Base-by-base conservation (phyloP, 805 yeast genomes). In the Zygotorulaspora chibaensis region DNA sequence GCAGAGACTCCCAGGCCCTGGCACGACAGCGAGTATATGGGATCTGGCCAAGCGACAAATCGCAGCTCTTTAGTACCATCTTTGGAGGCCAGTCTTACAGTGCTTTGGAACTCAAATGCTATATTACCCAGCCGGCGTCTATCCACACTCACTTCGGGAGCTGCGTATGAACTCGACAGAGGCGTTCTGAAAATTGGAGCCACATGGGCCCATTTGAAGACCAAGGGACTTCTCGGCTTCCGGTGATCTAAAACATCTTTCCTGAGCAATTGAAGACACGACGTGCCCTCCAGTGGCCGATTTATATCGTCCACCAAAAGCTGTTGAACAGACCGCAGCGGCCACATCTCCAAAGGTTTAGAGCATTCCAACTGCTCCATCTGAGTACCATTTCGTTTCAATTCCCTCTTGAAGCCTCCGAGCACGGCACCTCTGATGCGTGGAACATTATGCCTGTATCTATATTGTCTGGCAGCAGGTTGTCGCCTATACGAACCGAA, bases 1-100 rank as follows among this genome's bases (percentile, higher is more conserved):
- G 43, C 17, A 11, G 48, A 18, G 1, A 58, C 52, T 5, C 61
- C 66, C 7, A 62, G 35, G 3, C 62, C 66, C 29, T 56, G 47
- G 41, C 65, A 59, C 6, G 46, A 48, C 11, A 46, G 30, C 6
- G 62, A 51, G 31, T 47, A 52, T 3, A 46, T 27, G 6, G 47
- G 42, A 16, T 54, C 46, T 1, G 63, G 61, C 63, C 63, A 59
- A 25, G 46, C 11, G 2, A 57, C 45, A 15, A 40, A 37, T 6
- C 31, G 17, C 7, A 49, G 20, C 17, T 25, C 35, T 18, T 34
- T 37, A 20, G 16, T 8, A 13, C 42, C 43, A 12, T 43, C 42
- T 30, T 33, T 17, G 12, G 50, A 45, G 27, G 12, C 31, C 17
- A 51, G 34, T 29, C 30, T 37, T 29, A 55, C 40, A 11, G 52